These are phyloP conservation scores for Penicillium sp. DNA, from an alignment of 2,329 filamentous ascomycete species.

Conservation along the genomic window DNA sequence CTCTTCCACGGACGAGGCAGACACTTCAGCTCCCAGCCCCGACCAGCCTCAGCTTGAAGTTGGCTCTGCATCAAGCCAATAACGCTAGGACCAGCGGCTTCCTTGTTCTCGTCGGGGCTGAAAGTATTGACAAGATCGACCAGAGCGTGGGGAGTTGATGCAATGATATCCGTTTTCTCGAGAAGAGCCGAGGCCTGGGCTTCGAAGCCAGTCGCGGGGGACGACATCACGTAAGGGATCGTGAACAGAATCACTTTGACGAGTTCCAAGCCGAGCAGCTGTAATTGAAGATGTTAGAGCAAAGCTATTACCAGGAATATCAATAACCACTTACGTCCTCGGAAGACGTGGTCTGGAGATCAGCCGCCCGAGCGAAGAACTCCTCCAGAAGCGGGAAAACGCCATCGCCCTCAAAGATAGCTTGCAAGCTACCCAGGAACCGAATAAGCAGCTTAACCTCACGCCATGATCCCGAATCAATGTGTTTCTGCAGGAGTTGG, in stretches of 20 bases:
- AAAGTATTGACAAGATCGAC: constrained; percentile 89
- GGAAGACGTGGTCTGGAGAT: constrained; percentile 88
- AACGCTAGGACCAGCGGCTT: constrained; percentile 69
- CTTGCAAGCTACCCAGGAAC: constrained; percentile 84
- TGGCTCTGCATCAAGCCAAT: constrained; percentile 85
- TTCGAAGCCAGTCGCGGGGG: constrained; percentile 70
- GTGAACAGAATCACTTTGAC: constrained; percentile 96
- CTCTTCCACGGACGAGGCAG: constrained; percentile 61
- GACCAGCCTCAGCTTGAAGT: constrained; percentile 74
- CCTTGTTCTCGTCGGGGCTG: constrained; percentile 63
- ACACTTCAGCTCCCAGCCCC: constrained; percentile 73
- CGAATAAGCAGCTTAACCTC: constrained; percentile 89
- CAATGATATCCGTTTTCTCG: constrained; percentile 94
- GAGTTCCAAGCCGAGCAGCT: constrained; percentile 74
- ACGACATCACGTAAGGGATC: constrained; percentile 84
- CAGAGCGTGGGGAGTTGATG: constrained; percentile 81
- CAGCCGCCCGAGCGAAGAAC: constrained; percentile 88
- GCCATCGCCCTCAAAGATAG: constrained; percentile 79
- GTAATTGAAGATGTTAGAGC: constrained; percentile 25
- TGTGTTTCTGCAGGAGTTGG: constrained; percentile 65
- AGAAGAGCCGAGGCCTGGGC: constrained; percentile 78
- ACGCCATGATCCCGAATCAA: constrained; percentile 80
- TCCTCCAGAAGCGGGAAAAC: constrained; percentile 84
- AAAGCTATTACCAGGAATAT: background rate
- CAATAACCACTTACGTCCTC: constrained; percentile 72